These are phyloP conservation scores for Pseudogymnoascus sp. DNA, from an alignment of 2,329 filamentous ascomycete species.

Conservation along the genomic window DNA sequence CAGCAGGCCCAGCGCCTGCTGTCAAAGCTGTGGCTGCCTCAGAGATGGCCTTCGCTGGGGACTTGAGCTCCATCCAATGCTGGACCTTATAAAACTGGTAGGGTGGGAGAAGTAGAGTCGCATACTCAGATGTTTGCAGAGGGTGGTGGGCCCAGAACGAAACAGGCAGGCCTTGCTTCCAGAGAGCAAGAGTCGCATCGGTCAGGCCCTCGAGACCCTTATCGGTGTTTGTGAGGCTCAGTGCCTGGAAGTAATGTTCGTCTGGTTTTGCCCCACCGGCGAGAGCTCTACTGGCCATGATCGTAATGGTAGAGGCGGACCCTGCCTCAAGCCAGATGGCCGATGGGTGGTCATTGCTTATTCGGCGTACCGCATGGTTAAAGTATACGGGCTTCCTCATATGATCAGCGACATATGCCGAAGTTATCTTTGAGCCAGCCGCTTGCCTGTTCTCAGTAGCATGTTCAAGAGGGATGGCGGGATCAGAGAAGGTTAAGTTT, in stretches of 20 bases:
- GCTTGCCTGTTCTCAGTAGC: neutral
- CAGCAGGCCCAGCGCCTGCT: too few relatives aligned
- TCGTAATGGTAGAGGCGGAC: slow-evolving; percentile 23
- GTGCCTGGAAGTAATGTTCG: slow-evolving; percentile 20
- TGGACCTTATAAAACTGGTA: slow-evolving; percentile 31
- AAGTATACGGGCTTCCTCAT: slow-evolving; percentile 28
- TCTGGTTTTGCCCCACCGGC: neutral
- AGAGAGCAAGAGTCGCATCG: slow-evolving; percentile 24
- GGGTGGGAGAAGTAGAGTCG: slow-evolving; percentile 25
- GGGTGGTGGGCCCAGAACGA: slow-evolving; percentile 28
- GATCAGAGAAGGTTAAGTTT: slow-evolving; percentile 21
- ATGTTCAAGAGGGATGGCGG: slow-evolving; percentile 12
- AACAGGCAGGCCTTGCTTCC: slow-evolving; percentile 23
- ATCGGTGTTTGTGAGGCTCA: slow-evolving; percentile 21
- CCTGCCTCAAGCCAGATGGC: slow-evolving; percentile 32
- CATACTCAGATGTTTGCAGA: slow-evolving; percentile 20
- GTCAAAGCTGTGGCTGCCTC: too few relatives aligned
- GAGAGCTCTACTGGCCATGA: slow-evolving; percentile 29
- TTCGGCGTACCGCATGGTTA: slow-evolving; percentile 22
- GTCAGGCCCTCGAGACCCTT: slow-evolving; percentile 18
- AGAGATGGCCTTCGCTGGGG: too few relatives aligned
- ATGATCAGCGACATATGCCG: slow-evolving; percentile 18
- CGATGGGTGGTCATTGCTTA: slow-evolving; percentile 16
- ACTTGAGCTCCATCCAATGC: slow-evolving; percentile 28
- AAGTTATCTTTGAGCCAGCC: neutral